Evolutionary conservation across 441 rosid genomes (phyloP).

Genomic region (Corymbia calophylla): DNA sequence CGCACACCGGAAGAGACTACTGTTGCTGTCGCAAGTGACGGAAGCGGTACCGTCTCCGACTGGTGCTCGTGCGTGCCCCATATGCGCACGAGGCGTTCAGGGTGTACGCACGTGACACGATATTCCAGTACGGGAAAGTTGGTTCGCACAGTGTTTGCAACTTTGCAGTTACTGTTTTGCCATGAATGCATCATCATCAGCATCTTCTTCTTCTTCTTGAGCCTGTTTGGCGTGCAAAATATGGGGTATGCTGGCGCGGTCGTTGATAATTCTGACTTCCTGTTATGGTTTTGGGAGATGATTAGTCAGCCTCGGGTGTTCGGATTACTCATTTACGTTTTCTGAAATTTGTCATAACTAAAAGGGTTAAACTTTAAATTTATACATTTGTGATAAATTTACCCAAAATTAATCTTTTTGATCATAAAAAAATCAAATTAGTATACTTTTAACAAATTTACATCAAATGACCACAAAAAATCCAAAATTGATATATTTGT

Average conservation of each 20-base stretch:
- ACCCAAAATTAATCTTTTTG: too few relatives aligned
- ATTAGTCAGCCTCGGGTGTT: background rate
- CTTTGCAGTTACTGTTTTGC: background rate
- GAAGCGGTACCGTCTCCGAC: background rate
- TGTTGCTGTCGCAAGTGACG: background rate
- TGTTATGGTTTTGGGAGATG: background rate
- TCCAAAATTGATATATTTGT: too few relatives aligned
- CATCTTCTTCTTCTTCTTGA: background rate
- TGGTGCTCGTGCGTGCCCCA: background rate
- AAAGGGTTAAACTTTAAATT: background rate
- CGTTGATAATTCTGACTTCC: background rate
- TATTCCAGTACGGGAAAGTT: background rate
- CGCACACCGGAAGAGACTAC: background rate
- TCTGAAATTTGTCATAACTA: background rate
- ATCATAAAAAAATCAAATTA: too few relatives aligned
- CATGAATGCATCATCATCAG: background rate
- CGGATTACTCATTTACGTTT: background rate
- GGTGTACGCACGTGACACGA: background rate
- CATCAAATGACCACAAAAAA: too few relatives aligned
- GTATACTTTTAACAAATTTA: too few relatives aligned
- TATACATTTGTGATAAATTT: too few relatives aligned
- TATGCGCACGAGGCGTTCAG: background rate
- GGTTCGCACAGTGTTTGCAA: background rate
- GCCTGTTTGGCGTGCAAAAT: background rate
- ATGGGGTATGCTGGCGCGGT: background rate